These are phyloP conservation scores for Cryptosporidium muris DNA, from an alignment of 169 alveolate species.

Conservation along the genomic window DNA sequence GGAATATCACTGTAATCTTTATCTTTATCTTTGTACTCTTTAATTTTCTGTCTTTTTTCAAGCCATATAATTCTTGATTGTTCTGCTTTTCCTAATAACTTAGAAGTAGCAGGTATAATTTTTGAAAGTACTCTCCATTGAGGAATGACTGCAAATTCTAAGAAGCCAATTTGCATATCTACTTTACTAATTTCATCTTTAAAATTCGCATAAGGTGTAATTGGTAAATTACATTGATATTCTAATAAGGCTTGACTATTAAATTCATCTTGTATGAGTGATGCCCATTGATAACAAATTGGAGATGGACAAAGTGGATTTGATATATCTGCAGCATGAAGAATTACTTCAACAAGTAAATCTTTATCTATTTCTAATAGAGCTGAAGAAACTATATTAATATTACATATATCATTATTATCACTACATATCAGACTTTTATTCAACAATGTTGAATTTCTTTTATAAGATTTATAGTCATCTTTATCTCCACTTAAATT, in stretches of 20 bases:
- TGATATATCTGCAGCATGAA: conserved; percentile 87
- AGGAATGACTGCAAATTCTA: conserved; percentile 83
- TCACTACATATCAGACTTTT: too few species aligned
- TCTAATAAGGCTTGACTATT: conserved; percentile 86
- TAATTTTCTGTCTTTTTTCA: background rate
- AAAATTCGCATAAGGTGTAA: conserved; percentile 80
- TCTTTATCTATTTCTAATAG: conserved; percentile 66
- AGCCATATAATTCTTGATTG: conserved; percentile 25
- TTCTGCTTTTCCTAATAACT: conserved; percentile 30
- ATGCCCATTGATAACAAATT: conserved; percentile 81
- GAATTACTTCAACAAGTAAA: conserved; percentile 73
- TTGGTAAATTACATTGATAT: conserved; percentile 79
- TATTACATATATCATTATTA: background rate
- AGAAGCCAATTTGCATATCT: conserved; percentile 82
- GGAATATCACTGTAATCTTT: background rate
- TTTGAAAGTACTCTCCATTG: conserved; percentile 55
- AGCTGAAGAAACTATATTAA: conserved; percentile 14
- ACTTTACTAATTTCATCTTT: conserved; percentile 80
- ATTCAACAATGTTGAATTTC: too few species aligned
- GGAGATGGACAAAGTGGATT: conserved; percentile 84
- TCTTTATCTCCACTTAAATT: background rate
- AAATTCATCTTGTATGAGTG: conserved; percentile 82
- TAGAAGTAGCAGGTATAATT: conserved; percentile 15
- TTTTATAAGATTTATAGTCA: background rate
- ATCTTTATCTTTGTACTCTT: background rate